These are phyloP conservation scores for Smittium culicis DNA, from an alignment of 371 early-diverging fungal genomes.

Conservation along the genomic window DNA sequence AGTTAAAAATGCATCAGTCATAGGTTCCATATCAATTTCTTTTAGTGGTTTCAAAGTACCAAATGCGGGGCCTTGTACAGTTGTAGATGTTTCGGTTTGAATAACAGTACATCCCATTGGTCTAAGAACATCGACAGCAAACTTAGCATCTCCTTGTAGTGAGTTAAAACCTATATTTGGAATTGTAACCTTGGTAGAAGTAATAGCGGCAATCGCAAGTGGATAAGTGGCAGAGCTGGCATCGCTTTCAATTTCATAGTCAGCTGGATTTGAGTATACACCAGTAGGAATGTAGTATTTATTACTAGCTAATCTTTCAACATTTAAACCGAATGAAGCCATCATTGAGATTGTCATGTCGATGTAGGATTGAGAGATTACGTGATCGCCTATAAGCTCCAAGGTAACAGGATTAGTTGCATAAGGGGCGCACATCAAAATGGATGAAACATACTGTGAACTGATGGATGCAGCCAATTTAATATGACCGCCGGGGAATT, in stretches of 20 bases:
- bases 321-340: conserved; percentile 77
- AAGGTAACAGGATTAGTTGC: conserved; percentile 64
- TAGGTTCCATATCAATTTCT: conserved; percentile 88
- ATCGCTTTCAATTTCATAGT: conserved; percentile 87
- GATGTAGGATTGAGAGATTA: conserved; percentile 94
- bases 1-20: conserved; percentile 97
- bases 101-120: conserved; percentile 83
- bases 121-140: conserved; percentile 79
- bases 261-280: conserved; percentile 62
- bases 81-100: conserved; percentile 75
- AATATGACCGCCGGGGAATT: conserved; percentile 78
- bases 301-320: conserved; percentile 59
- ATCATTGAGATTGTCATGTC: conserved; percentile 98
- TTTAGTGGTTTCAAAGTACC: conserved; percentile 58
- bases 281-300: conserved; percentile 67
- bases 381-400: conserved; percentile 74
- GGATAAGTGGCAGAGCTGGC: conserved; percentile 96
- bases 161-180: conserved; percentile 79
- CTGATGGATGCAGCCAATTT: conserved; percentile 81
- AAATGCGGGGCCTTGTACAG: conserved; percentile 74
- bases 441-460: conserved; percentile 94
- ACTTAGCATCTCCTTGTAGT: conserved; percentile 82
- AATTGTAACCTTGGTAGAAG: conserved; percentile 73
- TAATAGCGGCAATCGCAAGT: conserved; percentile 92
- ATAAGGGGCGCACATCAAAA: conserved; percentile 89